Base-by-base conservation (phyloP, 1,284 basidiomycete species). In the Apiotrichum domesticum region DNA sequence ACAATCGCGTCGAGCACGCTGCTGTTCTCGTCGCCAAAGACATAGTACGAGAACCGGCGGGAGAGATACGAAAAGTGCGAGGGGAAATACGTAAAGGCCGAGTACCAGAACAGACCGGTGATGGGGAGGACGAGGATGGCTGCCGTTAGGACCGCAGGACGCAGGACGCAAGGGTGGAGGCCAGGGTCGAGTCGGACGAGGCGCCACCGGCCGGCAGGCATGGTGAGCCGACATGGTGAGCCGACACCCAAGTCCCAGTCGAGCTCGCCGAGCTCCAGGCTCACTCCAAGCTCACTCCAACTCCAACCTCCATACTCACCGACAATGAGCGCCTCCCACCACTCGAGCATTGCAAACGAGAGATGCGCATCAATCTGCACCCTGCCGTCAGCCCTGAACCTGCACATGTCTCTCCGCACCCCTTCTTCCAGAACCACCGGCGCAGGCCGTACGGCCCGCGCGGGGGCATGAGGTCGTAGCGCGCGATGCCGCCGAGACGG, bases 31-130 rank as follows among this genome's bases (percentile, higher is more conserved):
- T 77, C 74, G 4, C 72, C 77, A 51, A 68, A 74, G 6, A 77
- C 66, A 58, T 78, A 78, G 65, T 77, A 78, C 35, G 72, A 64
- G 62, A 72, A 73, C 39, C 77, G 68, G 7, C 69, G 64, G 33
- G 68, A 63, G 33, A 78, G 65, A 66, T 77, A 77, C 32, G 62
- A 58, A 49, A 75, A 49, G 61, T 78, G 74, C 8, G 57, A 53
- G 7, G 77, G 77, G 58, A 72, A 69, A 64, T 76, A 77, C 56
- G 64, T 72, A 59, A 71, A 64, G 39, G 75, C 63, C 29, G 75
- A 75, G 62, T 70, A 61, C 68, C 71, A 74, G 66, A 78, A 72
- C n/a, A 77, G 61, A 51, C 64, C 53, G 40, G 68, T 68, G 54
- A 72, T 62, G 47, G 69, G 60, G 54, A 70, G 33, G 51, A 73